A percentile compares a stretch with the other conserved stretches of the same genome.
Evolutionary conservation across 176 grass and related monocot genomes (phyloP).

Genomic region (Raddia distichophylla): DNA sequence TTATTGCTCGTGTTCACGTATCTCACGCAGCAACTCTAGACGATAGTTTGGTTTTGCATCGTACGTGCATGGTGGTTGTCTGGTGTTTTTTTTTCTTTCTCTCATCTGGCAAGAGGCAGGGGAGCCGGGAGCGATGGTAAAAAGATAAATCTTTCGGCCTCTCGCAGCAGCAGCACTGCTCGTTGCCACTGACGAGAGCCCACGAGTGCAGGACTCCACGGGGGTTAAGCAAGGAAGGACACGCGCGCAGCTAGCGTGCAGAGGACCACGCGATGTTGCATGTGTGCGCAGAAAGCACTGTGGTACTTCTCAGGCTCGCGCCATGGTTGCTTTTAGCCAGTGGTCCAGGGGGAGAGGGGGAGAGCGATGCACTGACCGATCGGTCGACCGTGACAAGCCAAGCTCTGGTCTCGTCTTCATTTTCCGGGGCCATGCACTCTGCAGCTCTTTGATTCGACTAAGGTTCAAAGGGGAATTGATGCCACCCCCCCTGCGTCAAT

Average conservation of each 20-base stretch:
- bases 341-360: constrained; percentile 16
- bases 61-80: too few relatives aligned
- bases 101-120: too few relatives aligned
- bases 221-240: constrained; percentile 16
- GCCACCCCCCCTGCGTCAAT: background rate
- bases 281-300: constrained; percentile 46
- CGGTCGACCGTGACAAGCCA: constrained; percentile 26
- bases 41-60: background rate
- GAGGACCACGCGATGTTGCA: constrained; percentile 38
- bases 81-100: too few relatives aligned
- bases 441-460: constrained; percentile 6
- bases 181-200: background rate
- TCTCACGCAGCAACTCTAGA: background rate
- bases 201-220: background rate
- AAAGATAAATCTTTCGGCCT: background rate
- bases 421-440: constrained; percentile 15
- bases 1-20: background rate
- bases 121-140: background rate
- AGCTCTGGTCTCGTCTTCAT: background rate
- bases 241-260: background rate
- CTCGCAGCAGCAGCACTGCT: background rate
- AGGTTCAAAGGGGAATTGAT: constrained; percentile 11
- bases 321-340: constrained; percentile 8
- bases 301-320: constrained; percentile 23
- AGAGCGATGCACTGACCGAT: background rate